Base-by-base conservation (phyloP, 441 rosid genomes). In the Biscutella laevigata region DNA sequence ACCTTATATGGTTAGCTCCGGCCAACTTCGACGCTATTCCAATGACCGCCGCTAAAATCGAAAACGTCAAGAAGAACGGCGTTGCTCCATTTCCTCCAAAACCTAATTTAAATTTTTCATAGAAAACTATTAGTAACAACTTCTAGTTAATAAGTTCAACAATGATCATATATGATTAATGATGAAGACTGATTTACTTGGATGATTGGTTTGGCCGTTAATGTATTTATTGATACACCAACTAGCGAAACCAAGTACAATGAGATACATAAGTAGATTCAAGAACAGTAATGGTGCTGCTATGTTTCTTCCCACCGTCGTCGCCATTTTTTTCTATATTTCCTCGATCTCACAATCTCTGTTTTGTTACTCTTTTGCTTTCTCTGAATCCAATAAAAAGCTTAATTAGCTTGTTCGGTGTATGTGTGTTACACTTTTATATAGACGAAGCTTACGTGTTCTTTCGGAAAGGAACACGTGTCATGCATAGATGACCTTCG, bases 51-150 rank as follows among this genome's bases (percentile, higher is more conserved):
- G 94, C 92, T 50, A 79, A 24, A 0, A 83, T 67, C 0, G 92
- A 49, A 27, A 90, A 82, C 4, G 72, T 65, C 58, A 90, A 50
- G 70, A 86, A 90, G 57, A 90, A 77, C 46, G 64, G 55, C 0
- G 97, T 90, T 16, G 95, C 95, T 21, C 86, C 95, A 21, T 84
- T 86, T 16, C 86, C 94, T 38, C 89, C 89, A 21, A 86, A 78
- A 56, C 97, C 97, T 86, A 61, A 17, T 17, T 30, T 11, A 7
- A 6, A 10, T 30, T 17, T 6, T 26, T 0, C 2, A 26, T 7
- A 43, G 1, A 0, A 29, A 4, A 27, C 0, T 4, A 25, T n/a
- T 22, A 50, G 7, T 30, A 14, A 37, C n/a, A n/a, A n/a, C n/a
- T 21, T n/a, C 2, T 2, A 11, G 4, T 1, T 1, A 2, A 19